These are phyloP conservation scores for Maudiozyma barnettii DNA, from an alignment of 805 yeast species.

Conservation along the genomic window DNA sequence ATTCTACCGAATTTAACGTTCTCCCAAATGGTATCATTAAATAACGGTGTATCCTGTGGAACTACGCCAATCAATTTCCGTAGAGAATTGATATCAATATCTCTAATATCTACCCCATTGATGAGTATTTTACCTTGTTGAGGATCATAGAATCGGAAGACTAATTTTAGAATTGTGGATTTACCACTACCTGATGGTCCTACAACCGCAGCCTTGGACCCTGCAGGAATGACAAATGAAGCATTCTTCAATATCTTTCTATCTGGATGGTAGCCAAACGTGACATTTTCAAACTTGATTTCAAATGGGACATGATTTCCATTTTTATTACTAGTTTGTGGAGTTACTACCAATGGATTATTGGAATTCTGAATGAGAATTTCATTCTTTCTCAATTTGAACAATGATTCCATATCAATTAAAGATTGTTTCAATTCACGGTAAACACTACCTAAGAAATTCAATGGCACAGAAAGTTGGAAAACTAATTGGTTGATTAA, in stretches of 20 bases:
- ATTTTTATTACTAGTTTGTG: background rate
- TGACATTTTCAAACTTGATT: constrained; percentile 79
- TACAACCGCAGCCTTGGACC: constrained; percentile 84
- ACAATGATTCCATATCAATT: constrained; percentile 91
- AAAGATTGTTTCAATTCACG: constrained; percentile 88
- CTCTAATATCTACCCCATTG: constrained; percentile 81
- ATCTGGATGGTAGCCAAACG: constrained; percentile 85
- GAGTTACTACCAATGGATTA: constrained; percentile 41
- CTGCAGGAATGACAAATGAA: constrained; percentile 79
- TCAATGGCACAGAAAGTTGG: constrained; percentile 89
- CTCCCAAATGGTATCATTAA: constrained; percentile 82
- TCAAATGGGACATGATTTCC: constrained; percentile 47
- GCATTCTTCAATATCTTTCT: constrained; percentile 78
- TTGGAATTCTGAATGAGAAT: constrained; percentile 61
- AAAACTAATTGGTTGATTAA: constrained; percentile 91
- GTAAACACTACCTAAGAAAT: constrained; percentile 91
- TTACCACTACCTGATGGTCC: constrained; percentile 97
- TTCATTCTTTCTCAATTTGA: constrained; percentile 70
- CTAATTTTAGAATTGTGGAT: constrained; percentile 74
- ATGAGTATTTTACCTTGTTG: constrained; percentile 64
- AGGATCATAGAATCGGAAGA: constrained; percentile 86
- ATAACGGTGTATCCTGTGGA: constrained; percentile 95
- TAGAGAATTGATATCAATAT: constrained; percentile 65
- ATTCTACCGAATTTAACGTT: constrained; percentile 81
- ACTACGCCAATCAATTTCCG: constrained; percentile 79